Evolutionary conservation across 2,329 filamentous ascomycete genomes (phyloP), one percentile per base, ranked within the genome.

Genomic region (Fusarium pseudoanthophilum): DNA sequence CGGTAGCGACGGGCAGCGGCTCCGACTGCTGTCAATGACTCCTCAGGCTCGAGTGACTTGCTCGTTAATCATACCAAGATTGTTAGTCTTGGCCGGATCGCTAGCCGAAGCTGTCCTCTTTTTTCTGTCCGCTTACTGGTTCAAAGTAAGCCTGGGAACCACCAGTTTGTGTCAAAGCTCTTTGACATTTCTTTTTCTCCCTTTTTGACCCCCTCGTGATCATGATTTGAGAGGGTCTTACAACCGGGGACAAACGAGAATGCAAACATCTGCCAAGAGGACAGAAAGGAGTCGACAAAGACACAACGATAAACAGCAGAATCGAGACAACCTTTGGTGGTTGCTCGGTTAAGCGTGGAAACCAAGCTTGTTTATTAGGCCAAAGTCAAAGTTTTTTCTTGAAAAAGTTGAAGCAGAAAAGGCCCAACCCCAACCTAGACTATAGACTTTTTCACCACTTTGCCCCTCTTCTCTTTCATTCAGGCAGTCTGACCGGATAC

Each of bases 381-480:
- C 56, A 64, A 60, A 71, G 62, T 36, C 60, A 70, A 73, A 68
- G 62, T 51, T 51, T 51, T 51, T 48, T 48, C 45, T 30, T 34
- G 21, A 34, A 18, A 66, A 73, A 68, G 51, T 32, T 39, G 34
- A 67, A 51, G 46, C 11, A 53, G 36, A 63, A 64, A 58, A 48
- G 36, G 37, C 16, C 49, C 49, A 63, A 73, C 57, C 65, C 60
- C 53, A 70, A 66, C 69, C 65, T 36, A 73, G 65, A 57, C 53
- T 45, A 73, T 64, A 71, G 53, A 68, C 71, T 68, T 73, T 73
- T 74, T 64, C 34, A 74, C 49, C 37, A 70, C 55, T 48, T 60
- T 64, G 56, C 61, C 70, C 71, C 57, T 68, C 64, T 70, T 67
- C 55, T 67, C 66, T 63, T 32, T 53, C 11, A 53, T 53, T 53